Evolutionary conservation across 2,329 filamentous ascomycete species (phyloP).

Genomic region (Diaporthe longicolla): DNA sequence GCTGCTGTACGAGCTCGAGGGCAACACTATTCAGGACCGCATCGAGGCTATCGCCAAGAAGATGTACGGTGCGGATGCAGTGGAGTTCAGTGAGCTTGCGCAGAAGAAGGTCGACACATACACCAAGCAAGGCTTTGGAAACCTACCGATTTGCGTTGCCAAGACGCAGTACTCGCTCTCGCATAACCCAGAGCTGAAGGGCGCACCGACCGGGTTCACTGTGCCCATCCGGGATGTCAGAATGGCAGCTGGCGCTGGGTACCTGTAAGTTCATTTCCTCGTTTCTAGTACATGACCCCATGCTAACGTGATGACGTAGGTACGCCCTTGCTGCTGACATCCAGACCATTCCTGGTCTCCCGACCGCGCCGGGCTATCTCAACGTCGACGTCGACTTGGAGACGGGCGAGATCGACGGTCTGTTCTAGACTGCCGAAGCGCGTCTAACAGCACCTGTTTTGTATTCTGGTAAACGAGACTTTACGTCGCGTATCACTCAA

Average conservation of each 20-base stretch:
- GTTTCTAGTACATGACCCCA: background rate
- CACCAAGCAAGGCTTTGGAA: constrained; percentile 89
- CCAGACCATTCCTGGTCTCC: constrained; percentile 96
- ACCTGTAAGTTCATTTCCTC: constrained; percentile 72
- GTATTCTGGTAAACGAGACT: background rate
- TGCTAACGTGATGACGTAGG: constrained; percentile 61
- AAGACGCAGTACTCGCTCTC: constrained; percentile 99
- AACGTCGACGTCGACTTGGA: constrained; percentile 89
- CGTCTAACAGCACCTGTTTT: background rate
- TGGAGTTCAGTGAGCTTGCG: constrained; percentile 94
- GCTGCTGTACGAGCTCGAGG: constrained; percentile 86
- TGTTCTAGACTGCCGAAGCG: constrained; percentile 76
- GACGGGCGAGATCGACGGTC: constrained; percentile 87
- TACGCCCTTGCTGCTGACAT: constrained; percentile 97
- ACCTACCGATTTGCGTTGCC: constrained; percentile 95
- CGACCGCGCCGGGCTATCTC: constrained; percentile 94
- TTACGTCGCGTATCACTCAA: constrained; percentile 19
- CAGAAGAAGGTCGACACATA: constrained; percentile 98
- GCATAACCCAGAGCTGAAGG: constrained; percentile 94
- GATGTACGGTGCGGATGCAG: constrained; percentile 93
- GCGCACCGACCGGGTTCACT: constrained; percentile 93
- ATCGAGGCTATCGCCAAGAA: constrained; percentile 91
- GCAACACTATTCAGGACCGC: constrained; percentile 81
- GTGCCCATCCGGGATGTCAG: constrained; percentile 95
- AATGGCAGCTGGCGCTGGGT: constrained; percentile 94